These are phyloP conservation scores for Stagonosporopsis chrysanthemi DNA, from an alignment of 2,329 filamentous ascomycete genomes.

Conservation along the genomic window DNA sequence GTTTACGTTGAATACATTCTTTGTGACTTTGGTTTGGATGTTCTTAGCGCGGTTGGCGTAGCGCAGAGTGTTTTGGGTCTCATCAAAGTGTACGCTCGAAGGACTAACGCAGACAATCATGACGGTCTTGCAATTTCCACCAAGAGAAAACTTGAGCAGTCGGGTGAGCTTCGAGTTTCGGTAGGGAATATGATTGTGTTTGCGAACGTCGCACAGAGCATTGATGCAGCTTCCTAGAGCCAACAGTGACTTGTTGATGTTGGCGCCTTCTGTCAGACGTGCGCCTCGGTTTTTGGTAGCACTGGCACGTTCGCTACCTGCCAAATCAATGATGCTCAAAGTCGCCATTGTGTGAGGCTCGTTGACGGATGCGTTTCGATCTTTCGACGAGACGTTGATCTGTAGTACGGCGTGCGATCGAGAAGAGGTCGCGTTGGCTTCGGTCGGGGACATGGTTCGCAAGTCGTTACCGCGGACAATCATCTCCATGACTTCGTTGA, in stretches of 20 bases:
- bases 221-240: conserved; percentile 98
- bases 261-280: conserved; percentile 88
- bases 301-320: conserved; percentile 93
- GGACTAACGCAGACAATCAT: conserved; percentile 99
- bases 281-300: conserved; percentile 97
- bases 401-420: conserved; percentile 96
- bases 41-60: conserved; percentile 99
- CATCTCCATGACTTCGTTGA: conserved; percentile 97
- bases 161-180: conserved; percentile 97
- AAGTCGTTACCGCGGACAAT: conserved; percentile 94
- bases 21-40: conserved; percentile 99
- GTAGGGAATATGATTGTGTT: conserved; percentile 94
- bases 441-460: conserved; percentile 94
- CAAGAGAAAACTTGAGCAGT: conserved; percentile 93
- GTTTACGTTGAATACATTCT: conserved; percentile 98
- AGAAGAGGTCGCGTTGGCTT: conserved; percentile 96
- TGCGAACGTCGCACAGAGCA: conserved; percentile 90
- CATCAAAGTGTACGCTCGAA: conserved; percentile 95
- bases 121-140: conserved; percentile 97
- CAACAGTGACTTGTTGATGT: conserved; percentile 98
- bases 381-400: conserved; percentile 94
- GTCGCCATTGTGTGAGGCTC: conserved; percentile 99
- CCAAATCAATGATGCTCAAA: conserved; percentile 95
- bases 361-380: conserved; percentile 88
- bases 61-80: conserved; percentile 96